phyloP scores from a whole-genome alignment of 2,329 filamentous ascomycete species.

The Diaporthe ampelina region DNA sequence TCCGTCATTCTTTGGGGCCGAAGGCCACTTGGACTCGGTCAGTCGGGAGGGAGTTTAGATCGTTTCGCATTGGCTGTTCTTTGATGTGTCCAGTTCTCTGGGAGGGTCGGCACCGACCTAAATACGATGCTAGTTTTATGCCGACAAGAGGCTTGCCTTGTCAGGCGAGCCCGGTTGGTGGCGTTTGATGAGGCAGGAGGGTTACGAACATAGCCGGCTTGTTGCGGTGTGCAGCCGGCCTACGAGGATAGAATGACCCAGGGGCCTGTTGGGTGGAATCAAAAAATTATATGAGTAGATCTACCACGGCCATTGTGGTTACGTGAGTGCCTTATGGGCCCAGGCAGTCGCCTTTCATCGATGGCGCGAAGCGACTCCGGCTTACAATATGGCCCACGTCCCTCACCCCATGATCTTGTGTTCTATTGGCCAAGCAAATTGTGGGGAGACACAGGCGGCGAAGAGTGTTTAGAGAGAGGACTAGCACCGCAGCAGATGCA shows the following conservation, averaged over 20 bases:
- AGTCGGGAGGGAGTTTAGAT: constrained; percentile 30
- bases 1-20: constrained; percentile 9
- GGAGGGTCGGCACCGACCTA: constrained; percentile 16
- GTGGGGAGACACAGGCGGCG: not conserved
- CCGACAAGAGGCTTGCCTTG: not conserved
- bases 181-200: constrained; percentile 2
- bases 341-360: not conserved
- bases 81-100: not conserved
- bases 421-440: not conserved
- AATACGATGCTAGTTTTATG: not conserved
- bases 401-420: not conserved
- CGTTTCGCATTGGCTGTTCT: constrained; percentile 32
- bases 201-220: not conserved
- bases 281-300: constrained; percentile 6
- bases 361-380: not conserved
- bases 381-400: not conserved
- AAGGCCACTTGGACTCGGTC: constrained; percentile 10
- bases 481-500: not conserved
- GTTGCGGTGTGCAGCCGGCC: constrained; percentile 27
- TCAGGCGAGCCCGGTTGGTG: not conserved
- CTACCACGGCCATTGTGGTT: not conserved
- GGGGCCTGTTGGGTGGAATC: constrained; percentile 33
- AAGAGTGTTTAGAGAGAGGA: not conserved
- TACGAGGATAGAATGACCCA: constrained; percentile 38
- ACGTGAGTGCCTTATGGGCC: not conserved